Evolutionary conservation across 1,284 basidiomycete genomes (phyloP), one percentile per base, ranked within the genome.

Genomic region (Tranzscheliella williamsii): DNA sequence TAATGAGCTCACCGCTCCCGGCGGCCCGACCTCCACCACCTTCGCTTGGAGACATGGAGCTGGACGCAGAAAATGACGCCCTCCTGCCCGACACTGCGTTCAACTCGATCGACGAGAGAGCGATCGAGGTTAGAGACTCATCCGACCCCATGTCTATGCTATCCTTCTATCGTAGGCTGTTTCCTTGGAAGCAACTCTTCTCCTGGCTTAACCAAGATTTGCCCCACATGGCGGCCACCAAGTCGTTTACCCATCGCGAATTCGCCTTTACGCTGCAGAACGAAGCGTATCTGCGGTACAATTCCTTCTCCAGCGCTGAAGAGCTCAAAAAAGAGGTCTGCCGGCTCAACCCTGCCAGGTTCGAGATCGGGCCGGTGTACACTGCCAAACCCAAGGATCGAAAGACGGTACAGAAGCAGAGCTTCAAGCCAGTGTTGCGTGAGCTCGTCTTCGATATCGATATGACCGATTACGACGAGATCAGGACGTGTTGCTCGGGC

Each of bases 381-480:
- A 89, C 85, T 46, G 89, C 87, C 8, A 83, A 88, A 89, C 93
- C 93, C 5, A 84, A 86, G 72, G 94, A 97, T 81, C 88, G 86
- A 72, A 95, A 94, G 76, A 89, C 89, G 0, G 81, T 93, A 29
- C 85, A 87, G 2, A 82, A 88, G 5, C 83, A 85, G 6, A 85
- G 85, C 2, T 87, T 97, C 71, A 83, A 84, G 38, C 91, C 94
- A 0, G 79, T 86, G 21, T 84, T 86, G 52, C 88, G 95, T 58
- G 94, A 98, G 78, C 86, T 99, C 24, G 95, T 99, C 1, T 96
- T 99, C 75, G 95, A 98, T 85, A 96, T 99, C 76, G 94, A 99
- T 79, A 96, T 99, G 93, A 95, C 94, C 15, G 94, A 99, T 80
- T 99, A 99, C 80, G 95, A 99, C 78, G 83, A 87, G 50, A 86